Evolutionary conservation across 2,329 filamentous ascomycete genomes (phyloP), one percentile per base, ranked within the genome.

Genomic region (Exophiala oligosperma): DNA sequence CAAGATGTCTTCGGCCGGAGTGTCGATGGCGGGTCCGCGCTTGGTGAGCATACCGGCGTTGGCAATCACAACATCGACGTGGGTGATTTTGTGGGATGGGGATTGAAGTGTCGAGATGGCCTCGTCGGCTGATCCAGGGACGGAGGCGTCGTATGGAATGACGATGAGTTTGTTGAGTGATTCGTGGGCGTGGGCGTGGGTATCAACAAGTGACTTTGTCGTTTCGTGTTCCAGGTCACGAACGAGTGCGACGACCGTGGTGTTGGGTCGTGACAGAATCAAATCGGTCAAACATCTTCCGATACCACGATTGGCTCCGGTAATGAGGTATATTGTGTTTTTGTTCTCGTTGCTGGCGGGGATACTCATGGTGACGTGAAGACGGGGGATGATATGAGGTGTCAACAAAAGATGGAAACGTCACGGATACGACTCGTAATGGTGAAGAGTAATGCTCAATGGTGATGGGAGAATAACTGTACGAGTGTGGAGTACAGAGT

Each of bases 11-110:
- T 63, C 56, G 4, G 63, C 60, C 1, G 64, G 43, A 2, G 61
- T 67, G 5, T 43, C 21, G 26, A 81, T 80, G 21, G 81, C 78
- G n/a, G 82, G 82, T 3, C 80, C 77, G 64, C 85, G 84, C 80
- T 83, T 82, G 21, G 78, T 77, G 3, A 80, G 78, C 52, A 81
- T 62, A 1, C 56, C 56, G 0, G 81, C 80, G 64, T 84, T 84
- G 46, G 80, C 77, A 52, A 84, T 77, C 1, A 84, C 73, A 3
- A 81, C 67, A 59, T 84, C 80, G 2, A 84, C 66, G 24, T 72
- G 68, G 3, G 68, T 64, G 60, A 84, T 76, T 2, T 70, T 71
- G 11, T 73, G 58, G 23, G 64, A 17, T 17, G 17, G 48, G 2
- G 49, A 37, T 1, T 68, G 62, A 0, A 78, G 66, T 1, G 66